A percentile compares a stretch with the other conserved stretches of the same genome.
Evolutionary conservation across 768 basidiomycete genomes (phyloP).

Genomic region (Trichaptum fuscoviolaceum): DNA sequence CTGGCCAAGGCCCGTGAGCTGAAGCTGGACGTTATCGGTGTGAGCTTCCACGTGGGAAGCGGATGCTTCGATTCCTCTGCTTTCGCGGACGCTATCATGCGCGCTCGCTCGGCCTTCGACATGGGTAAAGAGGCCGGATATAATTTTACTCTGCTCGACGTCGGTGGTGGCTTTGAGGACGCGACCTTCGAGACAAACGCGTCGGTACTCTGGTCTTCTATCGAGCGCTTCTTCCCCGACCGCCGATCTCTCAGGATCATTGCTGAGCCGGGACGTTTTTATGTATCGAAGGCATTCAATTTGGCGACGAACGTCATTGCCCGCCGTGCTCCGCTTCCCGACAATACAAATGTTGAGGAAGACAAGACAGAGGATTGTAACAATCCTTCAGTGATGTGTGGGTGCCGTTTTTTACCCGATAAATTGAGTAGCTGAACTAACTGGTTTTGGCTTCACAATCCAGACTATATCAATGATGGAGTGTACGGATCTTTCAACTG

Average conservation of each 20-base stretch:
- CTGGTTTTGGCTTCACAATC: neutral
- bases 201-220: slow-evolving; percentile 57
- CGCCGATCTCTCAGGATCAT: slow-evolving; percentile 70
- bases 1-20: slow-evolving; percentile 76
- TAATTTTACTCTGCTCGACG: slow-evolving; percentile 77
- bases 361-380: slow-evolving; percentile 21
- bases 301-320: slow-evolving; percentile 94
- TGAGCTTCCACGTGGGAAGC: slow-evolving; percentile 97
- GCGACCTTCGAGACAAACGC: slow-evolving; percentile 80
- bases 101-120: slow-evolving; percentile 79
- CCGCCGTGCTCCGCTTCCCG: slow-evolving; percentile 55
- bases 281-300: slow-evolving; percentile 88
- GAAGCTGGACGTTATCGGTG: slow-evolving; percentile 81
- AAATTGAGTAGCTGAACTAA: slow-evolving; percentile 5
- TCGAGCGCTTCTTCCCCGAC: slow-evolving; percentile 78
- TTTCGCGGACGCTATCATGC: slow-evolving; percentile 84
- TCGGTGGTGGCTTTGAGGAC: slow-evolving; percentile 96
- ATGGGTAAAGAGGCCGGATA: slow-evolving; percentile 83
- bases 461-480: slow-evolving; percentile 99
- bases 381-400: slow-evolving; percentile 82
- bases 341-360: slow-evolving; percentile 20
- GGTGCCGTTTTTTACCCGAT: slow-evolving; percentile 30
- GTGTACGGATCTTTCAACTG: slow-evolving; percentile 97
- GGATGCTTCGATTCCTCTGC: slow-evolving; percentile 92
- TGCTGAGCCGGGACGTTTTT: slow-evolving; percentile 94